A percentile compares a stretch with the other conserved stretches of the same genome.
phyloP scores from a whole-genome alignment of 2,329 filamentous ascomycete species.

The Beauveria brongniartii region DNA sequence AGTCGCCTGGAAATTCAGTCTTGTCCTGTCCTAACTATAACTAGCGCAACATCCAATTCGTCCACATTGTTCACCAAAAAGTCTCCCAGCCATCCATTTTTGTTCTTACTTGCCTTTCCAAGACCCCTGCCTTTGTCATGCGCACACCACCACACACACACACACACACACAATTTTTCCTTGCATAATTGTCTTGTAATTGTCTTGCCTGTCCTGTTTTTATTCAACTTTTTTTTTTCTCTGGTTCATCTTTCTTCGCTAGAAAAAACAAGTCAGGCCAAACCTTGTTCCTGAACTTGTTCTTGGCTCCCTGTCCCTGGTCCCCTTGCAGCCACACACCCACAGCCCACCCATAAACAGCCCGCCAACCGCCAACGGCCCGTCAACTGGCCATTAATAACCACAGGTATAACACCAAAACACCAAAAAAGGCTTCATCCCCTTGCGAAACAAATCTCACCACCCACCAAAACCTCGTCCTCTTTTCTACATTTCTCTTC shows the following conservation, averaged over 20 bases:
- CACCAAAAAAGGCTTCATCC: background rate
- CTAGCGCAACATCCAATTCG: background rate
- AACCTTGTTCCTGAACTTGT: background rate
- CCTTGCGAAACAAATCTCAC: background rate
- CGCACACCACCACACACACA: background rate
- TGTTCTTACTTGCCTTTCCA: background rate
- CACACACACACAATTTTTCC: background rate
- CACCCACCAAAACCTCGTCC: background rate
- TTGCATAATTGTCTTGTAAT: background rate
- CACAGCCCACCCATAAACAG: background rate
- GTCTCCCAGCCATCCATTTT: constrained; percentile 2
- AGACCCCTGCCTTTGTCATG: background rate
- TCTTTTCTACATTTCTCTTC: background rate
- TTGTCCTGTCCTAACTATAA: background rate
- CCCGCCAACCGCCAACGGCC: background rate
- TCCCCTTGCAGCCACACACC: background rate
- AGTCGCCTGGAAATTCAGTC: background rate
- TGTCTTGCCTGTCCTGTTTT: background rate
- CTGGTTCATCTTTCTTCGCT: background rate
- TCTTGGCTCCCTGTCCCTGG: background rate
- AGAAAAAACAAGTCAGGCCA: no score
- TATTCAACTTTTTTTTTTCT: background rate
- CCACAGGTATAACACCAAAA: background rate
- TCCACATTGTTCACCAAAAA: background rate
- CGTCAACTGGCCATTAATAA: no score